Evolutionary conservation across 805 yeast species (phyloP).

Genomic region (Candida tammaniensis): DNA sequence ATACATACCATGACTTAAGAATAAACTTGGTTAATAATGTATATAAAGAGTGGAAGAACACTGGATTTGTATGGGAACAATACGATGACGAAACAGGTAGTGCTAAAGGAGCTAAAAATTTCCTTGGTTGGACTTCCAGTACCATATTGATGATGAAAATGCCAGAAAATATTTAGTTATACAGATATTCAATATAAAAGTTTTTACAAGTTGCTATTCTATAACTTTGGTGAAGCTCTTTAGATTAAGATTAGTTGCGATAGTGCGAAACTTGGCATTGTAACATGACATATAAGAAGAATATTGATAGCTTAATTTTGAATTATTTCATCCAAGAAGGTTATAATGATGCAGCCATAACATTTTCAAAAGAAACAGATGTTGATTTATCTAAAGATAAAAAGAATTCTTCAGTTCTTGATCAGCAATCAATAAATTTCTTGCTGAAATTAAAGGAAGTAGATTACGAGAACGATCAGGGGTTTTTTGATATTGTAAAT

Average conservation of each 20-base stretch:
- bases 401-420: slow-evolving; percentile 1
- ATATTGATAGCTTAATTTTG: slow-evolving; percentile 55
- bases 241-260: neutral
- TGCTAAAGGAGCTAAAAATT: slow-evolving; percentile 81
- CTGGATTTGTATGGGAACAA: slow-evolving; percentile 90
- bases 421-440: slow-evolving; percentile 8
- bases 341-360: slow-evolving; percentile 62
- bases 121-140: slow-evolving; percentile 91
- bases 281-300: slow-evolving; percentile 19
- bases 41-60: slow-evolving; percentile 61
- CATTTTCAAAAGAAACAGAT: slow-evolving; percentile 58
- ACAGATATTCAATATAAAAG: no score
- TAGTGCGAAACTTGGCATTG: no score
- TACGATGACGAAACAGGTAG: slow-evolving; percentile 75
- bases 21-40: slow-evolving; percentile 66
- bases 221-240: neutral
- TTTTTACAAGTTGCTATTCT: no score
- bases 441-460: slow-evolving; percentile 2
- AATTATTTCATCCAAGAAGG: slow-evolving; percentile 79
- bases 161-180: slow-evolving; percentile 49
- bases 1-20: slow-evolving; percentile 58
- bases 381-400: slow-evolving; percentile 16
- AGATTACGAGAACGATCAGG: slow-evolving; percentile 3
- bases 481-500: slow-evolving; percentile 1
- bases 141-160: slow-evolving; percentile 78